Percentiles rank a stretch among this genome's conserved stretches.
Conservation (phyloP, 257 asterid species). For the Cruciata laevipes region DNA sequence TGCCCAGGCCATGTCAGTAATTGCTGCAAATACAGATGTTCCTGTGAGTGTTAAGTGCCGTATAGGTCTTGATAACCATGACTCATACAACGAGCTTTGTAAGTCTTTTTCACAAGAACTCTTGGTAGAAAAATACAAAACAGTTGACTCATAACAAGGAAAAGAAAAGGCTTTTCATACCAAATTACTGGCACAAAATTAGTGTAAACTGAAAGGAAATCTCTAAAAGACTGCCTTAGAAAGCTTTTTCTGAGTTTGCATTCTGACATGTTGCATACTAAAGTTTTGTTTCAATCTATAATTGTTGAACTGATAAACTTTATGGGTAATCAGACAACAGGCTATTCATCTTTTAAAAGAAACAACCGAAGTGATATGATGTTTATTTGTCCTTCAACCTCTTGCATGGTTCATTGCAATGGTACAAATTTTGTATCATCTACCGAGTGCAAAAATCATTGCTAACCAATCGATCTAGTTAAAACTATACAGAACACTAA, state of each 20-base stretch:
- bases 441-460: neutral
- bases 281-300: neutral
- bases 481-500: neutral
- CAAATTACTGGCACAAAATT: neutral
- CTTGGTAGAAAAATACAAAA: neutral
- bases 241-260: neutral
- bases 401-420: neutral
- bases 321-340: neutral
- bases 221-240: neutral
- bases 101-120: conserved; percentile 30
- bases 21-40: conserved; percentile 76
- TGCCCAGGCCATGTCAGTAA: conserved; percentile 93
- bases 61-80: conserved; percentile 85
- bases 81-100: conserved; percentile 88
- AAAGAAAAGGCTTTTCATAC: neutral
- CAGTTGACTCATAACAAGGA: neutral
- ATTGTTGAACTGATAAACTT: neutral
- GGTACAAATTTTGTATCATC: neutral
- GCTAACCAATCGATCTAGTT: neutral
- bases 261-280: neutral
- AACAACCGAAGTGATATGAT: neutral
- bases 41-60: conserved; percentile 97
- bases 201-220: neutral
- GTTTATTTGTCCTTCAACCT: neutral
- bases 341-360: too few relatives aligned